phyloP scores from a whole-genome alignment of 2,329 filamentous ascomycete genomes.

The Hypoxylon rubiginosum region DNA sequence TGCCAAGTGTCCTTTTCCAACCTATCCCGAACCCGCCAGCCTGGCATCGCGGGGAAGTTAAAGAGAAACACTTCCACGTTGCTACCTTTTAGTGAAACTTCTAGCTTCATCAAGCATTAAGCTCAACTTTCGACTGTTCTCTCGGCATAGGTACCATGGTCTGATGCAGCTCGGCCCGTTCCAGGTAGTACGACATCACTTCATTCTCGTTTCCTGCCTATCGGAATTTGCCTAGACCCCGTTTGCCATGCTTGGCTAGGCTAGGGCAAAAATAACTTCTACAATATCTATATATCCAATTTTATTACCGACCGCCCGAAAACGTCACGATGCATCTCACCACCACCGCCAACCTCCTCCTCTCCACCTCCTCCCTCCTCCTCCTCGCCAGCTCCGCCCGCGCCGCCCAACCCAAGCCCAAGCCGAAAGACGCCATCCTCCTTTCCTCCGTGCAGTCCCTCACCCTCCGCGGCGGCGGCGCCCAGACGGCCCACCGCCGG shows the following conservation, averaged over 20 bases:
- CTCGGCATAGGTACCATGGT: neutral
- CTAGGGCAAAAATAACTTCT: no score
- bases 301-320: neutral
- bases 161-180: neutral
- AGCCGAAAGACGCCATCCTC: constrained; percentile 67
- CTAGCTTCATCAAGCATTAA: no score
- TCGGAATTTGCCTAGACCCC: no score
- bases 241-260: neutral
- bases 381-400: constrained; percentile 37
- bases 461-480: constrained; percentile 76
- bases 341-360: constrained; percentile 34
- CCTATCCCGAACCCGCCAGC: neutral
- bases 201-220: neutral
- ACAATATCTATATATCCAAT: no score
- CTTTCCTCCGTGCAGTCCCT: constrained; percentile 78
- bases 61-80: no score
- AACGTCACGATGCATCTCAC: constrained; percentile 31
- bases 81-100: no score
- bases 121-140: neutral
- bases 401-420: constrained; percentile 41
- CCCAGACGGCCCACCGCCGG: constrained; percentile 81
- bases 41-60: constrained; percentile 1
- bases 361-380: constrained; percentile 28
- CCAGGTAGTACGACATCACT: neutral
- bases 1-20: constrained; percentile 43